Evolutionary conservation across 345 rosid genomes (phyloP).

Genomic region (Clarkia xantiana): DNA sequence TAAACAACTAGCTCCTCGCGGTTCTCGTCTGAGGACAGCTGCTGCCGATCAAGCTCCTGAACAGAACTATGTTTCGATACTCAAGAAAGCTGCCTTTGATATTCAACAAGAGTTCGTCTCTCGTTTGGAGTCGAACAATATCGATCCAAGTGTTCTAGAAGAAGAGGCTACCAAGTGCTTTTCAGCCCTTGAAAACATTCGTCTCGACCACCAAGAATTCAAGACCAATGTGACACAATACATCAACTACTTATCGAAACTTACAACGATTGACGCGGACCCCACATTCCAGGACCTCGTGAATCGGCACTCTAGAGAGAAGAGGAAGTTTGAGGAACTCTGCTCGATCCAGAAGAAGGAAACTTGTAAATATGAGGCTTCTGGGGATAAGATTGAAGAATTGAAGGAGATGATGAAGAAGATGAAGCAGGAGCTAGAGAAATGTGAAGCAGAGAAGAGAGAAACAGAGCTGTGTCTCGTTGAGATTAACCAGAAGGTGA

Average conservation of each 20-base stretch:
- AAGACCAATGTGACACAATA: neutral
- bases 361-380: slow-evolving; percentile 12
- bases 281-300: slow-evolving; percentile 14
- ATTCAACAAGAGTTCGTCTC: slow-evolving; percentile 1
- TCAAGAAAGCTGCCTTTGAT: neutral
- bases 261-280: slow-evolving; percentile 7
- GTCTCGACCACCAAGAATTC: slow-evolving; percentile 1
- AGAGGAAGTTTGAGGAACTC: slow-evolving; percentile 12
- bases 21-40: neutral
- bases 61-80: neutral
- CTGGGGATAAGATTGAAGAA: slow-evolving; percentile 13
- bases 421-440: slow-evolving; percentile 16
- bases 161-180: slow-evolving; percentile 1
- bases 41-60: neutral
- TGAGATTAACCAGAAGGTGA: slow-evolving; percentile 12
- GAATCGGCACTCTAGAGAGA: slow-evolving; percentile 11
- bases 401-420: slow-evolving; percentile 12
- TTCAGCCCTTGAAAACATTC: neutral
- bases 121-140: neutral
- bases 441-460: slow-evolving; percentile 24
- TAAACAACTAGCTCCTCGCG: neutral
- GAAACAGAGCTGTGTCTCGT: slow-evolving; percentile 9
- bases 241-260: slow-evolving; percentile 3
- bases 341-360: slow-evolving; percentile 19
- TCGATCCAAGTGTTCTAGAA: neutral